These are phyloP conservation scores for barley (Hordeum vulgare) DNA, from an alignment of 176 grass and related monocot genomes.

Conservation along the genomic window DNA sequence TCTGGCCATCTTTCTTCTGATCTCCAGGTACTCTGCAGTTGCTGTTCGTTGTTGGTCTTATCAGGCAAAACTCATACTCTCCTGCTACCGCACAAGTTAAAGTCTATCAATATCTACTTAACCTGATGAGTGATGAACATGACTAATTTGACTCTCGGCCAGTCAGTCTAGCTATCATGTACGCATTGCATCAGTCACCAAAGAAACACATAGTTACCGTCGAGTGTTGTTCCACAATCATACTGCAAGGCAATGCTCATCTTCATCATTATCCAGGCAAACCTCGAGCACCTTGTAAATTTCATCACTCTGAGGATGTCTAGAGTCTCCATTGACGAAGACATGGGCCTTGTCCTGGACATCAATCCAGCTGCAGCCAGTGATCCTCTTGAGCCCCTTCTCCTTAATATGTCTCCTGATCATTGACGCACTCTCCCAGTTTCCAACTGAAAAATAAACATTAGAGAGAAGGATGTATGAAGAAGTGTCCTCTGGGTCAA, in stretches of 20 bases:
- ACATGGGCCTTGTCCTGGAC: conserved; percentile 64
- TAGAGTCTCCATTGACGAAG: conserved; percentile 65
- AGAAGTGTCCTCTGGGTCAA: conserved; percentile 64
- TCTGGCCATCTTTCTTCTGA: background rate
- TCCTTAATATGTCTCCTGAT: conserved; percentile 79
- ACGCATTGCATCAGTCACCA: background rate
- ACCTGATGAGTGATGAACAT: background rate
- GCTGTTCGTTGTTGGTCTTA: background rate
- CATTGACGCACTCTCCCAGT: conserved; percentile 53
- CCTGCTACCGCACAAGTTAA: background rate
- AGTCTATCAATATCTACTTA: background rate
- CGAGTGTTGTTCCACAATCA: background rate
- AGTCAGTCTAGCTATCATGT: background rate
- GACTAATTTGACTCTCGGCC: background rate
- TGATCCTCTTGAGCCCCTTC: conserved; percentile 78
- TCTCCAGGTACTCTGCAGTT: background rate
- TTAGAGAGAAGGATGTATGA: conserved; percentile 82
- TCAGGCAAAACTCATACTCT: background rate
- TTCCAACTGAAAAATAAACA: conserved; percentile 63
- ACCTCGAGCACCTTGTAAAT: conserved; percentile 59
- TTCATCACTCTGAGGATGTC: conserved; percentile 53
- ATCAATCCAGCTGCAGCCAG: conserved; percentile 92
- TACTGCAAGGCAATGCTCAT: background rate
- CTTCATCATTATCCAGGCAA: conserved; percentile 22
- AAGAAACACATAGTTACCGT: background rate